Conservation (phyloP, 2,329 filamentous ascomycete species). For the Phyllosticta ampelicida region DNA sequence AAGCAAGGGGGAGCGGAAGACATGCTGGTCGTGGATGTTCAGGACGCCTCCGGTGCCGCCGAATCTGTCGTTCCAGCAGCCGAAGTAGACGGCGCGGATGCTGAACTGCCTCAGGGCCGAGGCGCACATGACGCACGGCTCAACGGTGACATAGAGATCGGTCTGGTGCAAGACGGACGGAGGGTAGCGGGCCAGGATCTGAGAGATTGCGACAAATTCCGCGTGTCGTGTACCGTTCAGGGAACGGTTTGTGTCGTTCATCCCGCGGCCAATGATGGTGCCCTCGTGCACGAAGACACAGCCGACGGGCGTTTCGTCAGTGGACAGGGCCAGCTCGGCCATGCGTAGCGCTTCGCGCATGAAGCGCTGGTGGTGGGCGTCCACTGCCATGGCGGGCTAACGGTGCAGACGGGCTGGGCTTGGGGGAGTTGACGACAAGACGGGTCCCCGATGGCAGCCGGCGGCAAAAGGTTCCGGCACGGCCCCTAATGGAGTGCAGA, state of each 20-base stretch:
- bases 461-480: neutral
- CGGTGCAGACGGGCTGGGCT: neutral
- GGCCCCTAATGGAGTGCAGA: neutral
- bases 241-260: conserved; percentile 93
- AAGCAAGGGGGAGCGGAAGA: conserved; percentile 9
- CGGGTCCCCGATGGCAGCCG: no score
- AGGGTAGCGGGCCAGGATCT: conserved; percentile 54
- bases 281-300: conserved; percentile 82
- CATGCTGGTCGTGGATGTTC: conserved; percentile 63
- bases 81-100: conserved; percentile 86
- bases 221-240: conserved; percentile 85
- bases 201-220: conserved; percentile 77
- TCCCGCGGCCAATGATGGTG: conserved; percentile 73
- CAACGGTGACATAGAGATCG: conserved; percentile 90
- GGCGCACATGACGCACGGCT: conserved; percentile 98
- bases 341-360: conserved; percentile 81
- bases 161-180: conserved; percentile 59
- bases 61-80: conserved; percentile 92
- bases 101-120: conserved; percentile 80
- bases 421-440: no score
- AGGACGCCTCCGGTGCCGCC: conserved; percentile 92
- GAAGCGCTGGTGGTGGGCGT: conserved; percentile 45
- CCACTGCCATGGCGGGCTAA: neutral
- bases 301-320: conserved; percentile 90
- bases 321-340: conserved; percentile 74